Evolutionary conservation across 768 basidiomycete genomes (phyloP), one percentile per base, ranked within the genome.

Genomic region (Russula sp.): DNA sequence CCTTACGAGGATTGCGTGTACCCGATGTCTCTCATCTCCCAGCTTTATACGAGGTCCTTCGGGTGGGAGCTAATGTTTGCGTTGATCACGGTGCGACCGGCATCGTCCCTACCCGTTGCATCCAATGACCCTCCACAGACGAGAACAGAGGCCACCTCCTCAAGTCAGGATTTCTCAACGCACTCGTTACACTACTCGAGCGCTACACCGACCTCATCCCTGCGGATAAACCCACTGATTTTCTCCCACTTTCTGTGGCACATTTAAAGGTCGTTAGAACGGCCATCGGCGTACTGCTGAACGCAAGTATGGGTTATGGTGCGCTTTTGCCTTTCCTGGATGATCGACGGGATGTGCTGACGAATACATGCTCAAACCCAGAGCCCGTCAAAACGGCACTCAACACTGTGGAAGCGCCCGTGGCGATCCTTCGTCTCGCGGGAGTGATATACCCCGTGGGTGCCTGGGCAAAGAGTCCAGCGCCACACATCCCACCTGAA

Each of bases 31-130:
- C 74, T n/a, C 80, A 79, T 63, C 78, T 83, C 56, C 71, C 80
- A 10, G 81, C 82, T 11, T 77, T 86, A 26, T 83, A 82, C 64
- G 89, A 93, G 72, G 75, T 92, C 34, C 81, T 94, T 59, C 82
- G 92, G 62, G 84, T 92, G 16, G 85, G 84, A 28, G 92, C 92
- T 14, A 94, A 94, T 74, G 75, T 94, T 20, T 92, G 89, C 74
- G 86, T 91, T 76, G 90, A 94, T 72, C 90, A 93, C 69, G 85
- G 90, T 86, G 68, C 65, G 83, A 73, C 26, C 22, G 18, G 32
- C 44, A 36, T 44, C 40, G 30, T 51, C 44, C 60, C 22, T 57
- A 22, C 54, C 8, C 52, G 24, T 55, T 20, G 59, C 36, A 38
- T 54, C 52, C 46, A 28, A 14, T 55, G 57, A 63, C 30, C 55